Evolutionary conservation across 1,139 yeast genomes (phyloP).

Genomic region (Yarrowia galli): DNA sequence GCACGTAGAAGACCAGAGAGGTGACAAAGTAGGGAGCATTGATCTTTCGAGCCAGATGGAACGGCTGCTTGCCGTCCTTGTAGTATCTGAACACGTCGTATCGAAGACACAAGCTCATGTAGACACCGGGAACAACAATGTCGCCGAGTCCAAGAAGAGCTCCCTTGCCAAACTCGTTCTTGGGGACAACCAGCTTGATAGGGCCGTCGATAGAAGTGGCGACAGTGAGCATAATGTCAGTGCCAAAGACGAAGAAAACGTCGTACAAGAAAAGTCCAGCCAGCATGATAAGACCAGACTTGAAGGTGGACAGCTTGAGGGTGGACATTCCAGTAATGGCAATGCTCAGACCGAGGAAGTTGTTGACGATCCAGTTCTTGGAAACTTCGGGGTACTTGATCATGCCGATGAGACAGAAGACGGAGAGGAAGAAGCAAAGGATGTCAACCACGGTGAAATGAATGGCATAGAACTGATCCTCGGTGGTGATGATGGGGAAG

Average conservation of each 20-base stretch:
- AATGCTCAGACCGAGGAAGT: conserved; percentile 41
- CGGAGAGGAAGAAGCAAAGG: conserved; percentile 39
- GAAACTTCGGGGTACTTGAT: conserved; percentile 45
- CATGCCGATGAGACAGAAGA: conserved; percentile 39
- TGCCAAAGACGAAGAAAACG: conserved; percentile 69
- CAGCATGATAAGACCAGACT: conserved; percentile 57
- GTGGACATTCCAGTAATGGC: conserved; percentile 45
- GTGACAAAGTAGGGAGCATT: conserved; percentile 57
- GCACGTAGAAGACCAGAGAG: conserved; percentile 56
- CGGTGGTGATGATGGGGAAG: conserved; percentile 37
- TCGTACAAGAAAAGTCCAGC: conserved; percentile 65
- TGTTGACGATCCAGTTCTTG: conserved; percentile 52
- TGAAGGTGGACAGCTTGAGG: conserved; percentile 54
- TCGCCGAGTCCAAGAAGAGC: conserved; percentile 66
- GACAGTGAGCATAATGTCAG: conserved; percentile 68
- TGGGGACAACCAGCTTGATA: conserved; percentile 61
- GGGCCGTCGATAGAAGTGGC: conserved; percentile 66
- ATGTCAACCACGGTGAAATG: conserved; percentile 40
- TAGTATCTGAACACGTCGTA: conserved; percentile 58
- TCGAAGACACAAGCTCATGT: conserved; percentile 59
- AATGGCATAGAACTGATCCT: conserved; percentile 27
- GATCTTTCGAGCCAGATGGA: conserved; percentile 55
- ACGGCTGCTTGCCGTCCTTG: conserved; percentile 45
- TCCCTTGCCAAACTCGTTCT: conserved; percentile 46
- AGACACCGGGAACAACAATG: conserved; percentile 63